phyloP scores from a whole-genome alignment of 139 green algal genomes.

The Microglena sp. region DNA sequence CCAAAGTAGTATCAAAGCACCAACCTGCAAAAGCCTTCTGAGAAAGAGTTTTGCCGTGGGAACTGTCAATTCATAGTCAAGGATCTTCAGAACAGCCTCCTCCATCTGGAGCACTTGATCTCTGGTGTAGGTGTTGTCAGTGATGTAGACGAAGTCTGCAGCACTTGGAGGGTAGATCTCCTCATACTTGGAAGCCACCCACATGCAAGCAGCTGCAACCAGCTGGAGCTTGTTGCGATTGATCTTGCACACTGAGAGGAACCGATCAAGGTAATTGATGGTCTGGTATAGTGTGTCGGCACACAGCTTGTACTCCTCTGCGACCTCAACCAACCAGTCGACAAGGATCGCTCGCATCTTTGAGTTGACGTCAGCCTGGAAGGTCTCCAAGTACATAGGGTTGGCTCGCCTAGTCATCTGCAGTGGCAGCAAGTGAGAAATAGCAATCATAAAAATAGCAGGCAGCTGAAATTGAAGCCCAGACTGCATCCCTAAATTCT shows the following conservation, averaged over 20 bases:
- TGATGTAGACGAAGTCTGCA: conserved; percentile 93
- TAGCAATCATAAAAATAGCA: background rate
- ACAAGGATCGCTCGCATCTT: conserved; percentile 91
- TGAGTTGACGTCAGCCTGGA: conserved; percentile 82
- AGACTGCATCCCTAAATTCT: background rate
- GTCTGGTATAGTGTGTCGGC: conserved; percentile 86
- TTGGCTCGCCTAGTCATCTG: conserved; percentile 47
- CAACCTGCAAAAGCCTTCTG: conserved; percentile 41
- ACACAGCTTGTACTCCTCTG: conserved; percentile 85
- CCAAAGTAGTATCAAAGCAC: background rate
- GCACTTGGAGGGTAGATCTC: conserved; percentile 93
- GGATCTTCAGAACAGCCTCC: conserved; percentile 57
- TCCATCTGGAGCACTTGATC: conserved; percentile 79
- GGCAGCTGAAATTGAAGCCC: background rate
- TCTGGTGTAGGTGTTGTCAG: conserved; percentile 91
- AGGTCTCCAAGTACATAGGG: conserved; percentile 53
- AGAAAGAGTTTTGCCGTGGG: conserved; percentile 91
- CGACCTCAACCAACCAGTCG: conserved; percentile 94
- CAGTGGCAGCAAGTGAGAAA: conserved; percentile 4
- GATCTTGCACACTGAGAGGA: conserved; percentile 49
- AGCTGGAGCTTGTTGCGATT: conserved; percentile 41
- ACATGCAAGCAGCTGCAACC: conserved; percentile 84
- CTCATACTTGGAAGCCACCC: conserved; percentile 94
- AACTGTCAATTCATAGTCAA: conserved; percentile 80
- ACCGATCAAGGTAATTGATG: conserved; percentile 82